These are phyloP conservation scores for Coprinellus aureogranulatus DNA, from an alignment of 768 basidiomycete species.

Conservation along the genomic window DNA sequence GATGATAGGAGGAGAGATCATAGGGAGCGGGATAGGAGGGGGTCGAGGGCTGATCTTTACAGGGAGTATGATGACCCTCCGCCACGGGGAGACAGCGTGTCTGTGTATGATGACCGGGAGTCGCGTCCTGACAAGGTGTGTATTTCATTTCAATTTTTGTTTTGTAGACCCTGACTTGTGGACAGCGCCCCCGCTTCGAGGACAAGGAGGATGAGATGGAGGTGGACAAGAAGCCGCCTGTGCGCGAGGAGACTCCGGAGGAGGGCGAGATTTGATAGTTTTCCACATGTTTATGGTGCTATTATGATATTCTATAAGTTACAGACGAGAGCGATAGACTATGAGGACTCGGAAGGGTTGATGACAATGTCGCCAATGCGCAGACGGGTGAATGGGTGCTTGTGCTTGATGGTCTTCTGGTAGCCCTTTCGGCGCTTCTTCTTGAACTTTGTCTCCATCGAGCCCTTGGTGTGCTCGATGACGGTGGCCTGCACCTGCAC, in stretches of 20 bases:
- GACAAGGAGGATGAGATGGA: constrained; percentile 38
- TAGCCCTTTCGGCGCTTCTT: constrained; percentile 99
- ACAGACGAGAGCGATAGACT: constrained; percentile 19
- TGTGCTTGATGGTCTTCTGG: constrained; percentile 88
- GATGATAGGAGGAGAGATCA: constrained; percentile 43
- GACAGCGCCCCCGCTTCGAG: constrained; percentile 53
- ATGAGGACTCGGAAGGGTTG: constrained; percentile 23
- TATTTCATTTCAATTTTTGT: constrained; percentile 3
- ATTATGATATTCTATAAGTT: constrained; percentile 15
- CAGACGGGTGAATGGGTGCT: constrained; percentile 93
- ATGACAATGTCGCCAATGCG: constrained; percentile 81
- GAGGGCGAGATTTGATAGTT: constrained; percentile 75
- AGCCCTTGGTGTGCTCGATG: constrained; percentile 95
- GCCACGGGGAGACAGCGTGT: constrained; percentile 32
- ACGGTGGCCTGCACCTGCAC: constrained; percentile 86
- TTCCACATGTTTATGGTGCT: constrained; percentile 9
- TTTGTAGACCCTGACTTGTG: constrained; percentile 13
- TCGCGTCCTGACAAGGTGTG: constrained; percentile 68
- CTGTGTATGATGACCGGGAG: constrained; percentile 44
- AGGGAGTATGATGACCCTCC: constrained; percentile 50
- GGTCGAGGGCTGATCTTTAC: constrained; percentile 40
- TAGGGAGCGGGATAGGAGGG: constrained; percentile 49
- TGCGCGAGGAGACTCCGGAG: constrained; percentile 77
- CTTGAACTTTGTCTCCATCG: constrained; percentile 89
- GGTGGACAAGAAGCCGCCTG: constrained; percentile 39